These are phyloP conservation scores for Kazachstania psychrophila DNA, from an alignment of 805 yeast species.

Conservation along the genomic window DNA sequence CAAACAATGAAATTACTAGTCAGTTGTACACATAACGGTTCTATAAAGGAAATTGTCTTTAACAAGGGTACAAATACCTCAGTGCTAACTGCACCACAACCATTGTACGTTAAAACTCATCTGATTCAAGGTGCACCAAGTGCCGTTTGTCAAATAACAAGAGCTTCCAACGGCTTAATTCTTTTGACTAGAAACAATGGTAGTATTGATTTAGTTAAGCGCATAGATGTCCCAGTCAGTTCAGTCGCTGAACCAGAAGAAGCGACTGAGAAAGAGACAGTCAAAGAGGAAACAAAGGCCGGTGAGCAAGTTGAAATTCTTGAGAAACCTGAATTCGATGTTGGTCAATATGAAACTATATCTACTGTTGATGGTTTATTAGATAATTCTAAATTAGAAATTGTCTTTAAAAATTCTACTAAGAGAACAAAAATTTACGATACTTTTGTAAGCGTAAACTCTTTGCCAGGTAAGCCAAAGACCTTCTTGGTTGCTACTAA, in stretches of 20 bases:
- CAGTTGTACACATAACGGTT: constrained; percentile 60
- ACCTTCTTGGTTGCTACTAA: constrained; percentile 29
- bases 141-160: constrained; percentile 31
- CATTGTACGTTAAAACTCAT: constrained; percentile 42
- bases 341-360: constrained; percentile 16
- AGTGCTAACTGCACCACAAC: constrained; percentile 53
- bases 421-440: constrained; percentile 29
- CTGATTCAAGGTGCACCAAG: constrained; percentile 33
- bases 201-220: too few species aligned
- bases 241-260: constrained; percentile 7
- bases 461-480: constrained; percentile 20
- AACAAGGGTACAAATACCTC: constrained; percentile 73
- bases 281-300: background rate
- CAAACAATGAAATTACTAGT: constrained; percentile 48
- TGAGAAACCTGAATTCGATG: constrained; percentile 11
- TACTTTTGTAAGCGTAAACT: constrained; percentile 31
- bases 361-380: constrained; percentile 15
- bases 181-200: constrained; percentile 42
- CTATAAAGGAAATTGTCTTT: constrained; percentile 55
- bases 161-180: constrained; percentile 30
- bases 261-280: background rate
- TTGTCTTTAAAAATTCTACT: constrained; percentile 18
- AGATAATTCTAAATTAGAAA: constrained; percentile 17
- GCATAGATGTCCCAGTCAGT: too few species aligned
- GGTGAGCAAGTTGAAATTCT: background rate